Conservation (phyloP, 2,329 filamentous ascomycete genomes). For the Chrysoporthe deuterocubensis region DNA sequence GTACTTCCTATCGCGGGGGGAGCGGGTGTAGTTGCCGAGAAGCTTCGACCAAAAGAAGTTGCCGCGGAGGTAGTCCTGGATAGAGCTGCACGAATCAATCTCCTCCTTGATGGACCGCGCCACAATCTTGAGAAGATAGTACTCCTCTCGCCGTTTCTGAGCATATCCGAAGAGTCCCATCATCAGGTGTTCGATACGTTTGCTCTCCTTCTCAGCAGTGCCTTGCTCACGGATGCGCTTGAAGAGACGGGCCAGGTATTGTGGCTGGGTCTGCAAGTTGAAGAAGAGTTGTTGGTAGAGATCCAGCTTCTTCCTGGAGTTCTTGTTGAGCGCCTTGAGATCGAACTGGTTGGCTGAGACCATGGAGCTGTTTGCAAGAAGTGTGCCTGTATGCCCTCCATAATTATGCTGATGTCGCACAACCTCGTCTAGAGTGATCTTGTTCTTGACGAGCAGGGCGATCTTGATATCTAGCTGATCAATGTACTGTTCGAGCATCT, state of each 20-base stretch:
- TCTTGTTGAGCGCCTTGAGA: conserved; percentile 96
- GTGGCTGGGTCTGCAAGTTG: conserved; percentile 92
- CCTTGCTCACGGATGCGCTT: conserved; percentile 80
- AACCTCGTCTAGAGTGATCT: conserved; percentile 97
- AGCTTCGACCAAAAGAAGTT: conserved; percentile 94
- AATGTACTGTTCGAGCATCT: conserved; percentile 96
- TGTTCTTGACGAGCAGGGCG: conserved; percentile 97
- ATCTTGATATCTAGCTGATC: conserved; percentile 99
- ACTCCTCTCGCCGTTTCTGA: conserved; percentile 95
- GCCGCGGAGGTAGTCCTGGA: conserved; percentile 86
- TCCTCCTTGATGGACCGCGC: conserved; percentile 83
- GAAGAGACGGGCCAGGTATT: conserved; percentile 90
- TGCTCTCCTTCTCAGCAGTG: conserved; percentile 87
- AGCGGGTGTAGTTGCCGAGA: conserved; percentile 84
- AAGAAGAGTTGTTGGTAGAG: conserved; percentile 98
- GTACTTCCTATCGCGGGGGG: conserved; percentile 90
- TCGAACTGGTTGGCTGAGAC: conserved; percentile 91
- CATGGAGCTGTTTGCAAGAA: conserved; percentile 87
- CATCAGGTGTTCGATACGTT: conserved; percentile 88
- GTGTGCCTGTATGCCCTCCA: conserved; percentile 81
- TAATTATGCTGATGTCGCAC: conserved; percentile 97
- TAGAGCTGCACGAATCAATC: conserved; percentile 69
- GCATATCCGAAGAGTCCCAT: conserved; percentile 98
- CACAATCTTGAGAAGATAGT: conserved; percentile 91
- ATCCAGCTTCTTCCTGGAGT: conserved; percentile 91